These are phyloP conservation scores for Linaria vulgaris DNA, from an alignment of 257 asterid genomes.

Conservation along the genomic window DNA sequence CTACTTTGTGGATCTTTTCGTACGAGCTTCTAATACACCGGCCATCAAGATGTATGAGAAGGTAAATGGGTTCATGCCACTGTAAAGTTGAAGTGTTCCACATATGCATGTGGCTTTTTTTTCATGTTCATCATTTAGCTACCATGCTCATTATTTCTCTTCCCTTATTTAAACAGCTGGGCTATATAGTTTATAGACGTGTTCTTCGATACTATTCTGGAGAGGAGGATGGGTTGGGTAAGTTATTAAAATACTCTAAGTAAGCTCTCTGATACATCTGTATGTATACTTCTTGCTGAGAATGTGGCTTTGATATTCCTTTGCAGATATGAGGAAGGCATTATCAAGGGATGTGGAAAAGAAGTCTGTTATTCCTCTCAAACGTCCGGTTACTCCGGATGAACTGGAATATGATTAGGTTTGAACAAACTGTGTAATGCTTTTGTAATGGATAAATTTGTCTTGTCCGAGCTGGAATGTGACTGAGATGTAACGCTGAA, in stretches of 20 bases:
- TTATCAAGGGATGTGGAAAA: constrained; percentile 84
- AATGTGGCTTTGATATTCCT: constrained; percentile 4
- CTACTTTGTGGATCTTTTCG: constrained; percentile 94
- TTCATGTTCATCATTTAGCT: no score
- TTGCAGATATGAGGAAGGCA: constrained; percentile 94
- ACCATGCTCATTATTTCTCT: background rate
- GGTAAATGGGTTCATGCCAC: constrained; percentile 40
- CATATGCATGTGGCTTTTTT: background rate
- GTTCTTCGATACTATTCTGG: constrained; percentile 95
- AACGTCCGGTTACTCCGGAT: constrained; percentile 88
- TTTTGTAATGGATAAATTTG: background rate
- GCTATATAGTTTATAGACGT: constrained; percentile 80
- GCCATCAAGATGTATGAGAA: constrained; percentile 99
- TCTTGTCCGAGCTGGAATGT: background rate
- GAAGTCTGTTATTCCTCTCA: constrained; percentile 88
- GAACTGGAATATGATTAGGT: constrained; percentile 89
- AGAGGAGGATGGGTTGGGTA: constrained; percentile 95
- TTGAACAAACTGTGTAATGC: background rate
- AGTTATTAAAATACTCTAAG: constrained; percentile 30
- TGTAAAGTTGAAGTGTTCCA: background rate
- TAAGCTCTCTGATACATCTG: constrained; percentile 5
- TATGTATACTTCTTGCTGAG: background rate
- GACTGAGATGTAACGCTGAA: background rate
- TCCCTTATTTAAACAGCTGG: constrained; percentile 63
- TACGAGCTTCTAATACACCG: constrained; percentile 92